A percentile compares a stretch with the other conserved stretches of the same genome.
Conservation (phyloP, 495 filamentous ascomycete genomes). For the Xylaria longipes region DNA sequence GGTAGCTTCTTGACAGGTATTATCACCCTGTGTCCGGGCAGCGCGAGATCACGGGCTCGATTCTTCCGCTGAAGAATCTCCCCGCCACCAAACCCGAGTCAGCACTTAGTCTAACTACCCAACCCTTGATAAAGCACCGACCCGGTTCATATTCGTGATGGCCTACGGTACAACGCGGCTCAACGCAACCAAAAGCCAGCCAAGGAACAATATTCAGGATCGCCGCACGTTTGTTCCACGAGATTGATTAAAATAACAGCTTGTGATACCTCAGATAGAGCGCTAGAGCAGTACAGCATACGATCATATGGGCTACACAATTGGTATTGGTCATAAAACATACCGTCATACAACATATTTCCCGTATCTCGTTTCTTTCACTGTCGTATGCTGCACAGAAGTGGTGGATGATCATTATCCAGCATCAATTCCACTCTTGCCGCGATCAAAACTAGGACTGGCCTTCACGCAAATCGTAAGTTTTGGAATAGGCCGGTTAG, state of each 20-base stretch:
- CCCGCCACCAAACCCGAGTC: slow-evolving; percentile 1
- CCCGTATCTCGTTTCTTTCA: not conserved
- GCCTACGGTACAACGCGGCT: slow-evolving; percentile 14
- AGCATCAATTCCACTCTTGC: not conserved
- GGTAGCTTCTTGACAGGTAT: not conserved
- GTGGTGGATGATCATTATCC: not conserved
- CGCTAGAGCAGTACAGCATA: not conserved
- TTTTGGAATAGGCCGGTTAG: not conserved
- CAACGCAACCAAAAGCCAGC: not conserved
- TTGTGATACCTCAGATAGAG: not conserved
- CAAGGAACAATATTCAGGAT: not conserved
- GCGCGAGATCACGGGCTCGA: not conserved
- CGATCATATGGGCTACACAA: not conserved
- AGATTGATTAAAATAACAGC: not conserved
- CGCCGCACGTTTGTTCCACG: not conserved
- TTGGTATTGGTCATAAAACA: not conserved
- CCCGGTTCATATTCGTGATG: slow-evolving; percentile 15
- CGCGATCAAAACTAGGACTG: not conserved
- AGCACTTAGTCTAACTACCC: not conserved
- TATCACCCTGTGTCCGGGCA: not conserved
- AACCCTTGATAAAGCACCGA: not conserved
- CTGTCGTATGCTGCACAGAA: not conserved
- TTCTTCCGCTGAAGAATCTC: not conserved
- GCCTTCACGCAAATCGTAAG: slow-evolving; percentile 2
- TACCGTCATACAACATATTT: not conserved